Base-by-base conservation (phyloP, 2,329 filamentous ascomycete species). In the Ophiostoma ulmi region DNA sequence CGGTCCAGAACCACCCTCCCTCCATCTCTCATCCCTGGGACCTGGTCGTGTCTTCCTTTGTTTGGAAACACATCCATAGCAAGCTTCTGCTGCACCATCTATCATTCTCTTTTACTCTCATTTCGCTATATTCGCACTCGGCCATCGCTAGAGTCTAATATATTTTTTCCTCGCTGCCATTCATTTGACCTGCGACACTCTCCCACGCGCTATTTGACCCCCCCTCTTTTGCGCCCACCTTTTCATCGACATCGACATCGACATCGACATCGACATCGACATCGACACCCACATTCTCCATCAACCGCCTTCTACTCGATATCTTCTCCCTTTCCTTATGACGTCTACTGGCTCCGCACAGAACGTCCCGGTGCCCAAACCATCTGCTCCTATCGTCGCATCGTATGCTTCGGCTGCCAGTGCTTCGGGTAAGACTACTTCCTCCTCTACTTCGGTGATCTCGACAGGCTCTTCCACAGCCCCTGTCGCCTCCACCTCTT, bases 321-420 rank as follows among this genome's bases (percentile, higher is more conserved):
- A 31, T 31, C 31, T 31, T 31, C 44, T 26, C 31, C 26, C n/a
- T 76, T 75, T 79, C 78, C 81, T 81, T 86, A 88, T 88, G 86
- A 88, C 85, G 85, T 87, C 86, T 80, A 80, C 84, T 84, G 83
- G 83, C 75, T 83, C 80, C 78, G 80, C 84, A 81, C 58, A 64
- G 58, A 64, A 64, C 58, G 58, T 64, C 14, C 35, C 63, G 63
- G 36, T 36, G 63, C 63, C 63, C 36, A 65, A 65, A 65, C 36
- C 35, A 39, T 41, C 63, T 65, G 38, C 65, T 67, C 65, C 65
- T 14, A 67, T 65, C 20, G 63, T 67, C 39, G 72, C 85, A 80
- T 89, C 87, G 79, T 89, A 90, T 87, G 87, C 87, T 83, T 88
- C 87, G 77, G 87, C 87, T 82, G 87, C 84, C 79, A 83, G 85